phyloP scores from a whole-genome alignment of 768 basidiomycete genomes.

The Symmetrospora coprosmae region DNA sequence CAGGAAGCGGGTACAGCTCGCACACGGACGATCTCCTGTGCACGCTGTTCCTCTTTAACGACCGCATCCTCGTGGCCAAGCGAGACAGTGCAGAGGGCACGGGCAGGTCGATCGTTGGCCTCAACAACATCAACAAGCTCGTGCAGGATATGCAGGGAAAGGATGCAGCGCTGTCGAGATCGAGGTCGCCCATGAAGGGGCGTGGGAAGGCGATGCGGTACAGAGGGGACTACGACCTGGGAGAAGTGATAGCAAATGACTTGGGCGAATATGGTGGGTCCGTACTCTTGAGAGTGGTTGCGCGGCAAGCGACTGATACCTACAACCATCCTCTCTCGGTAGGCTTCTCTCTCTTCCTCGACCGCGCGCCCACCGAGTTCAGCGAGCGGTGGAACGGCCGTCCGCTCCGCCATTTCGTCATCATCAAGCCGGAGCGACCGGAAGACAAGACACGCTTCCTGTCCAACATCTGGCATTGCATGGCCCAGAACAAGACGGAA shows the following conservation, averaged over 20 bases:
- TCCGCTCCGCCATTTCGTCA: conserved; percentile 61
- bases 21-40: conserved; percentile 52
- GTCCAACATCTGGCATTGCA: conserved; percentile 21
- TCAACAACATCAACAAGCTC: conserved; percentile 61
- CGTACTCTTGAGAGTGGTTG: background rate
- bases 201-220: conserved; percentile 60
- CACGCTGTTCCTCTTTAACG: conserved; percentile 83
- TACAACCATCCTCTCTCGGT: conserved; percentile 10
- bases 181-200: conserved; percentile 38
- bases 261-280: conserved; percentile 61
- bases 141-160: conserved; percentile 34
- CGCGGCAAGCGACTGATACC: conserved; percentile 17
- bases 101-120: conserved; percentile 36
- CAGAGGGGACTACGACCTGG: conserved; percentile 73
- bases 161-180: conserved; percentile 21
- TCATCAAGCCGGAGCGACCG: conserved; percentile 31
- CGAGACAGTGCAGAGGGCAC: conserved; percentile 42
- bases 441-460: conserved; percentile 25
- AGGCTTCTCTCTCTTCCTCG: conserved; percentile 79
- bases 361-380: conserved; percentile 65
- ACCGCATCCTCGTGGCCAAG: conserved; percentile 82
- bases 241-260: conserved; percentile 66
- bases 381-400: conserved; percentile 77
- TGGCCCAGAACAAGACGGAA: background rate
- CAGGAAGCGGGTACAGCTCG: conserved; percentile 38